These are phyloP conservation scores for Colletotrichum kahawae DNA, from an alignment of 2,329 filamentous ascomycete species.

Conservation along the genomic window DNA sequence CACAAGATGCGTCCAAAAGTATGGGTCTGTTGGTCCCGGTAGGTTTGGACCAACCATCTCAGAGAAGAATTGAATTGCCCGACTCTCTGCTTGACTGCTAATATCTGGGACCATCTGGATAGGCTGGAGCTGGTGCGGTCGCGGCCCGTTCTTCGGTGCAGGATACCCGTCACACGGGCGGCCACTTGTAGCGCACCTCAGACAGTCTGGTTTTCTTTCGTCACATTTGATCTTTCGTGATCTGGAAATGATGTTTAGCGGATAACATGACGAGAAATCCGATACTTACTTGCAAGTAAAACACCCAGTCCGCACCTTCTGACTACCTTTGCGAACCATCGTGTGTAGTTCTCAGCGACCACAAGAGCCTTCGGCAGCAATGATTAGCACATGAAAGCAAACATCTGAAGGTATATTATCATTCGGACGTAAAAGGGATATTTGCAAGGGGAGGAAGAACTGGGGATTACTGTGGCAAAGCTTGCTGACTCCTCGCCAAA, in stretches of 20 bases:
- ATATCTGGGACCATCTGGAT: neutral
- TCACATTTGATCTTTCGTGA: conserved; percentile 63
- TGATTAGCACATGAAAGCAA: too few species aligned
- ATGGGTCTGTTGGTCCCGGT: conserved; percentile 1
- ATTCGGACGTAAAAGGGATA: too few species aligned
- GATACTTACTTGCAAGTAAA: conserved; percentile 58
- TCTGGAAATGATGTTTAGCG: conserved; percentile 32
- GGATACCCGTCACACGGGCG: conserved; percentile 61
- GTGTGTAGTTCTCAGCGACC: neutral
- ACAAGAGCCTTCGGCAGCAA: accelerated
- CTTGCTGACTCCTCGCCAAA: neutral
- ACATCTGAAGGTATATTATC: too few species aligned
- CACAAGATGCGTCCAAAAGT: conserved; percentile 51
- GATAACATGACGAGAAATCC: neutral
- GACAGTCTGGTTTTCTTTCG: conserved; percentile 56
- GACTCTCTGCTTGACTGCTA: neutral
- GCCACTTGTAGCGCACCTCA: conserved; percentile 59
- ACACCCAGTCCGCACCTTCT: conserved; percentile 54
- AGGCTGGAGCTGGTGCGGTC: neutral
- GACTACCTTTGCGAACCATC: conserved; percentile 40
- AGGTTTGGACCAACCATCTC: conserved; percentile 11
- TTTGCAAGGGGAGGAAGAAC: neutral
- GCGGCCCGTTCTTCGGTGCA: conserved; percentile 27
- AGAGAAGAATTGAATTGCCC: conserved; percentile 15
- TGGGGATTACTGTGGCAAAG: neutral